Evolutionary conservation across 352 stramenopile genomes (phyloP).

Genomic region (Phytophthora hybrid): DNA sequence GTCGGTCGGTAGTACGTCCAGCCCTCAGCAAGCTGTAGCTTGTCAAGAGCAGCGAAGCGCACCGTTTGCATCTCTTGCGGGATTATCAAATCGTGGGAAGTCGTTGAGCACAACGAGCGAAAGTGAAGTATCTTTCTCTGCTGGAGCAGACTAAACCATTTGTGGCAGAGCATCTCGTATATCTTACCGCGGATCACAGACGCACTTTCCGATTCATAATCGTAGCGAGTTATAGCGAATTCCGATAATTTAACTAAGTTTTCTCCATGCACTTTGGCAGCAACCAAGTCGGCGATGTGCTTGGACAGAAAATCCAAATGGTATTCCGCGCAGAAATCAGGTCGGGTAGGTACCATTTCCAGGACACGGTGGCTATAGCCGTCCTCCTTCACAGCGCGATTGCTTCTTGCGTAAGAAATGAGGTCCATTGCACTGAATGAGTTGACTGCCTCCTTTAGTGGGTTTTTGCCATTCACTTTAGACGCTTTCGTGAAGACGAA

Average conservation of each 20-base stretch:
- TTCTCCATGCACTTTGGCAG: conserved; percentile 3
- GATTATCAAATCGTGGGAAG: not conserved
- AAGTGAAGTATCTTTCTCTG: not conserved
- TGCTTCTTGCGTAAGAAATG: conserved; percentile 2
- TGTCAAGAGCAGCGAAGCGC: conserved; percentile 2
- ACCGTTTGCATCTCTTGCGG: conserved; percentile 3
- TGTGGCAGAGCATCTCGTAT: conserved; percentile 31
- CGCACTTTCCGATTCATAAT: conserved; percentile 27
- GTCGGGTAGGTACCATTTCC: conserved; percentile 3
- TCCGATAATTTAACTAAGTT: conserved; percentile 19
- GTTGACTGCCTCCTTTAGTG: not conserved
- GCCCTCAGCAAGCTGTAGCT: not conserved
- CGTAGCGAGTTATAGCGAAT: conserved; percentile 24
- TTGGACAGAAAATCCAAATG: conserved; percentile 18
- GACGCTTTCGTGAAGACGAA: conserved; percentile 3
- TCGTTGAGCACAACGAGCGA: not conserved
- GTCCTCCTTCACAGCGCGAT: not conserved
- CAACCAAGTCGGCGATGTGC: conserved; percentile 2
- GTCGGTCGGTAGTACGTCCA: not conserved
- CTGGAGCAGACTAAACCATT: conserved; percentile 14
- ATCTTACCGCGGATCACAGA: conserved; percentile 21
- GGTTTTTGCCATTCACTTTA: not conserved
- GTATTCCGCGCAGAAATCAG: not conserved
- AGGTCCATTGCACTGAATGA: conserved; percentile 1
- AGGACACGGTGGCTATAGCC: conserved; percentile 8